Evolutionary conservation across 2,329 filamentous ascomycete genomes (phyloP), one percentile per base, ranked within the genome.

Genomic region (Aquanectria penicillioides): DNA sequence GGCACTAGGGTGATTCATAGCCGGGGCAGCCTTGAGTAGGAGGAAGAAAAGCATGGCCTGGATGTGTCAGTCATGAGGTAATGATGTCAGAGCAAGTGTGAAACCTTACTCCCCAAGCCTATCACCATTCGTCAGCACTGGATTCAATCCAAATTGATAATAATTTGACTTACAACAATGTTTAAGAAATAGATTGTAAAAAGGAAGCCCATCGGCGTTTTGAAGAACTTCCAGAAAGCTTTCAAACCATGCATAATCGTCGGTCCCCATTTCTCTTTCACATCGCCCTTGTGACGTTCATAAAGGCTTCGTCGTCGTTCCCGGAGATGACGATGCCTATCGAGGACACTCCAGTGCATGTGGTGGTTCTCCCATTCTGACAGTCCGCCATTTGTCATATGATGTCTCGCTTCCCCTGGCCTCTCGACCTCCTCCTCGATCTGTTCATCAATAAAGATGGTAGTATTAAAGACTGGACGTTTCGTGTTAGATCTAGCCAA

Each of bases 1-100:
- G 87, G 88, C 5, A 83, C 80, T 54, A 31, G 28, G 49, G 31
- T 26, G 37, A 13, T 36, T 54, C 17, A 49, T 58, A 17, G 58
- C 58, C 12, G 58, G 58, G 3, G 58, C 58, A 13, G 63, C 68
- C 9, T 70, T 70, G 38, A 70, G 64, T 2, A 71, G 60, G 13
- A 71, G 65, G 37, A 71, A 70, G 62, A 71, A 71, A n/a, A 71
- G 60, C 68, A 71, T 71, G 4, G 68, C 69, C 68, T 70, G n/a
- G n/a, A n/a, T n/a, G n/a, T n/a, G n/a, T n/a, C n/a, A n/a, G n/a
- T n/a, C n/a, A n/a, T n/a, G n/a, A n/a, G n/a, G n/a, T n/a, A n/a
- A n/a, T n/a, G n/a, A n/a, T n/a, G n/a, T n/a, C n/a, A n/a, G n/a
- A n/a, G n/a, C 5, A 43, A 6, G 23, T 15, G 15, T 15, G 25